Evolutionary conservation across 176 grass and related monocot genomes (phyloP).

Genomic region (Paspalum vaginatum): DNA sequence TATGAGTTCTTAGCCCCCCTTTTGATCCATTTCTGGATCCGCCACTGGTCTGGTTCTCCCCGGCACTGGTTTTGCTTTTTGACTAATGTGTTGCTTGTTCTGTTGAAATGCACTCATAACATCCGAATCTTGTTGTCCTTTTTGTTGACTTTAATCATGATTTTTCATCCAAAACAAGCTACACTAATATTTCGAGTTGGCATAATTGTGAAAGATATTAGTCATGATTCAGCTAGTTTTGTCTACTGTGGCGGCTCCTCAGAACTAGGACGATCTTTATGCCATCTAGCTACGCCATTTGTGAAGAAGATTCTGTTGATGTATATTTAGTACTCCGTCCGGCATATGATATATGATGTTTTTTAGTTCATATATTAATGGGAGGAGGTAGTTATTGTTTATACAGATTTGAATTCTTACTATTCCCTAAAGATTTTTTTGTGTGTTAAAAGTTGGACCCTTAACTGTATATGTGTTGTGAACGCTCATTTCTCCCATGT

Average conservation of each 20-base stretch:
- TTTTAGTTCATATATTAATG: too few species aligned
- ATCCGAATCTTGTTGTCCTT: constrained; percentile 3
- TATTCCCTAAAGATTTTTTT: constrained; percentile 1
- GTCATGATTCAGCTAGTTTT: constrained; percentile 19
- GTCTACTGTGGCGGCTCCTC: neutral
- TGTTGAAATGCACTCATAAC: neutral
- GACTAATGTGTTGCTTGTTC: neutral
- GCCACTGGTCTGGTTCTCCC: neutral
- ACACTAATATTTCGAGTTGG: constrained; percentile 13
- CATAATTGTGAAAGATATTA: constrained; percentile 10
- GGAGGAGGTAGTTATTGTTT: constrained; percentile 1
- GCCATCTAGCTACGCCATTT: neutral
- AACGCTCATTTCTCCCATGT: constrained; percentile 22
- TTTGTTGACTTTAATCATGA: neutral
- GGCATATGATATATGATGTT: too few species aligned
- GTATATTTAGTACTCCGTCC: neutral
- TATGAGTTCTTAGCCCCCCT: too few species aligned
- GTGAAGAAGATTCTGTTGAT: neutral
- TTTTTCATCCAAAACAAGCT: neutral
- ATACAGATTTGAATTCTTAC: neutral
- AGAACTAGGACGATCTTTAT: constrained; percentile 1
- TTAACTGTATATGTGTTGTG: neutral
- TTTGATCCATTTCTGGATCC: too few species aligned
- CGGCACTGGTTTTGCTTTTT: neutral
- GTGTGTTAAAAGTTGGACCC: neutral